Percentiles rank a stretch among this genome's conserved stretches.
phyloP scores from a whole-genome alignment of 306 rosid genomes.

The Acacia confusa region DNA sequence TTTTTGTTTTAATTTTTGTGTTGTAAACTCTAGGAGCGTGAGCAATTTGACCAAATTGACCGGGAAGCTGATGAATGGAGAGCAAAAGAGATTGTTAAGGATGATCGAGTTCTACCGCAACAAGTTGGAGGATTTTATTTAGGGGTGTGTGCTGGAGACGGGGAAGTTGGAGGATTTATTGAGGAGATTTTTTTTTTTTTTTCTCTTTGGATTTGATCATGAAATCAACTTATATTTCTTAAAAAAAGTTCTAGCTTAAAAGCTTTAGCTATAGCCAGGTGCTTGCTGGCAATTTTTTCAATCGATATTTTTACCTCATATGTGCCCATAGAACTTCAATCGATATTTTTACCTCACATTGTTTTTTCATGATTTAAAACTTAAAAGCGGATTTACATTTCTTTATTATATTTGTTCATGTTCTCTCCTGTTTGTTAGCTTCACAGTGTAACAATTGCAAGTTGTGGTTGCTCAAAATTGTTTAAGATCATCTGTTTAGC shows the following conservation, averaged over 20 bases:
- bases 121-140: no score
- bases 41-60: slow-evolving; percentile 60
- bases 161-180: no score
- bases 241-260: neutral
- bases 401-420: neutral
- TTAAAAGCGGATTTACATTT: neutral
- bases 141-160: neutral
- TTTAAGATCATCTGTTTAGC: no score
- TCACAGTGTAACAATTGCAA: neutral
- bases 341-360: no score
- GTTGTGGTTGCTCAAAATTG: slow-evolving; percentile 17
- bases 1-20: slow-evolving; percentile 13
- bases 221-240: neutral
- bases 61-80: slow-evolving; percentile 93
- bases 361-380: neutral
- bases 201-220: neutral
- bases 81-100: slow-evolving; percentile 82
- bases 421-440: slow-evolving; percentile 10
- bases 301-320: neutral
- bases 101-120: no score
- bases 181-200: neutral
- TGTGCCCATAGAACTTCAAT: neutral
- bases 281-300: neutral
- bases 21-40: slow-evolving; percentile 51
- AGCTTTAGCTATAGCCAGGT: neutral